These are phyloP conservation scores for Mycena maculata DNA, from an alignment of 768 basidiomycete genomes.

Conservation along the genomic window DNA sequence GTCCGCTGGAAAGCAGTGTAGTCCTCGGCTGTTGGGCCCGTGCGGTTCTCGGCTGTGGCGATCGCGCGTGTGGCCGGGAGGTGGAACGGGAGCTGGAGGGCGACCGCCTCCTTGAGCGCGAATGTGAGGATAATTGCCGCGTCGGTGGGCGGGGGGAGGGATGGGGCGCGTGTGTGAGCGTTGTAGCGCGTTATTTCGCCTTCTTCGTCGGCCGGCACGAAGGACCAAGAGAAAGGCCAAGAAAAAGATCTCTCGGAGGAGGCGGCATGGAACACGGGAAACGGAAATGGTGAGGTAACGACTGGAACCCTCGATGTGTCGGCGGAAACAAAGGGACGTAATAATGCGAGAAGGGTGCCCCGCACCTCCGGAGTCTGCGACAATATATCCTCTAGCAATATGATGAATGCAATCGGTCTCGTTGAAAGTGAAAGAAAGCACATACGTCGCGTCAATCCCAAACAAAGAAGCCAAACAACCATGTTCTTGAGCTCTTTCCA, in stretches of 20 bases:
- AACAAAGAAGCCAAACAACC: conserved; percentile 55
- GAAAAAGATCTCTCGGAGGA: neutral
- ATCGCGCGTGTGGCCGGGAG: conserved; percentile 61
- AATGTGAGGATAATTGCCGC: conserved; percentile 66
- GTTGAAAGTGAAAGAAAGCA: conserved; percentile 20
- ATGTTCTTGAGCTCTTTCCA: conserved; percentile 43
- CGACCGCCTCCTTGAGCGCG: conserved; percentile 59
- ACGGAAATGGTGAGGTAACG: conserved; percentile 34
- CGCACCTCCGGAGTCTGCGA: conserved; percentile 51
- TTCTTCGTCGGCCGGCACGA: neutral
- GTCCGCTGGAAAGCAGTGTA: conserved; percentile 54
- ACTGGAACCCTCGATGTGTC: conserved; percentile 41
- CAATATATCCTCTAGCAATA: conserved; percentile 51
- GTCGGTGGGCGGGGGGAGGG: conserved; percentile 43
- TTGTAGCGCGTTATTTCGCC: conserved; percentile 19
- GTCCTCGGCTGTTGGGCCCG: conserved; percentile 68
- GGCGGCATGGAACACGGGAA: conserved; percentile 22
- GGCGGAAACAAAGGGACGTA: conserved; percentile 54
- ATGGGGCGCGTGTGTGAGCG: conserved; percentile 13
- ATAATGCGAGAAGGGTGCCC: conserved; percentile 52
- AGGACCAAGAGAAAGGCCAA: conserved; percentile 34
- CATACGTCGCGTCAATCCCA: conserved; percentile 55
- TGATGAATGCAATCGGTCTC: conserved; percentile 27
- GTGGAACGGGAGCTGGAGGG: conserved; percentile 60
- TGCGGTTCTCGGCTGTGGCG: conserved; percentile 55